These are phyloP conservation scores for Neonectria neomacrospora DNA, from an alignment of 2,329 filamentous ascomycete species.

Conservation along the genomic window DNA sequence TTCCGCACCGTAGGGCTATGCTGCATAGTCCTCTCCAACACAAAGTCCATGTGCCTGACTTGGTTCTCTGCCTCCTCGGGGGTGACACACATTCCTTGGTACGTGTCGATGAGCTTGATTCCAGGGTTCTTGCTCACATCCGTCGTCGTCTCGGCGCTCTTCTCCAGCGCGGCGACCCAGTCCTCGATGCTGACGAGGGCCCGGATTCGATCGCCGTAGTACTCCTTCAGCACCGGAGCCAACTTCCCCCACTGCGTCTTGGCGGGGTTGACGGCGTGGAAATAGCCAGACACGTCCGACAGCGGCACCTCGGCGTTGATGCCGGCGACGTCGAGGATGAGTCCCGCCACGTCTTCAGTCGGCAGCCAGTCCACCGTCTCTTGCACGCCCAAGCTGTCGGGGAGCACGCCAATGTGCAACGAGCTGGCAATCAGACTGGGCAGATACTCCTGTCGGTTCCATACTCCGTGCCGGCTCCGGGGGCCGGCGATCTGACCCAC, in stretches of 20 bases:
- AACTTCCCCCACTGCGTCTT: background rate
- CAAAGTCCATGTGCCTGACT: background rate
- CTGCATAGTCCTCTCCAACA: background rate
- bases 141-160: background rate
- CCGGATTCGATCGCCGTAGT: background rate
- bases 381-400: background rate
- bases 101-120: background rate
- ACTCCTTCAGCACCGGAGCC: background rate
- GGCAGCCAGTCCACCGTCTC: background rate
- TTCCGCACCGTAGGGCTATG: background rate
- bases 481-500: background rate
- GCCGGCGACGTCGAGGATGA: background rate
- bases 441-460: background rate
- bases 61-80: background rate
- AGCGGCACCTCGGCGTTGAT: background rate
- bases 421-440: background rate
- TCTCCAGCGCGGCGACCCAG: background rate
- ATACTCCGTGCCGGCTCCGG: background rate
- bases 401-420: background rate
- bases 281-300: background rate
- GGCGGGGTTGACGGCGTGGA: background rate
- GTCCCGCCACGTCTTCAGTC: background rate
- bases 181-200: background rate
- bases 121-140: background rate
- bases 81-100: background rate